Evolutionary conservation across 2,329 filamentous ascomycete species (phyloP), one percentile per base, ranked within the genome.

Genomic region (Xylaria sp.): DNA sequence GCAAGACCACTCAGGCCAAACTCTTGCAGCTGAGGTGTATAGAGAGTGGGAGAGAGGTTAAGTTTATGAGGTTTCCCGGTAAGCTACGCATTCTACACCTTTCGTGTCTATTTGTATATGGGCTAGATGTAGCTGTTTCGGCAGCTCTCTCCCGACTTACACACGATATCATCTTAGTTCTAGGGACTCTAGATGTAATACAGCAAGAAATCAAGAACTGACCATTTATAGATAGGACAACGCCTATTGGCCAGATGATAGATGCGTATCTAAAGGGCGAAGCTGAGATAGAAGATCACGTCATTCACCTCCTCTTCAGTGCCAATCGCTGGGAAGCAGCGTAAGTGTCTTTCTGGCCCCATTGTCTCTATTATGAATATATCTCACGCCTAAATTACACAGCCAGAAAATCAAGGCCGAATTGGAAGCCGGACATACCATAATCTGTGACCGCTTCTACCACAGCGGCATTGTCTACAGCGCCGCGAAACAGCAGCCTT

Each of bases 381-480:
- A 7, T 58, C 37, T 70, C 48, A 25, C 59, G 41, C 34, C 34
- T 12, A 13, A 50, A 8, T 4, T 15, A 51, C 50, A 65, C 68
- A 89, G 87, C 1, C 82, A 84, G 73, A 81, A 81, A 59, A 90
- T 91, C 55, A 77, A 83, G 20, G 66, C 81, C 0, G 82, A 88
- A 6, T 80, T 98, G 6, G 82, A 84, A 0, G 80, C 84, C 1
- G 94, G 95, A 9, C 90, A 86, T 23, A 96, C 89, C 0, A 86
- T 99, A 39, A 85, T 99, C 48, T 90, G 95, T 73, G 96, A 99
- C 81, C 90, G 96, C 57, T 99, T 98, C 83, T 97, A 97, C 79
- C 95, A 97, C 84, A 96, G 92, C 23, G 96, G 96, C 63, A 92
- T 94, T 66, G 94, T 98, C 59, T 99, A 98, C 83, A 94, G 91